A percentile compares a stretch with the other conserved stretches of the same genome.
These are phyloP conservation scores for Alternaria panax DNA, from an alignment of 2,329 filamentous ascomycete species.

Conservation along the genomic window DNA sequence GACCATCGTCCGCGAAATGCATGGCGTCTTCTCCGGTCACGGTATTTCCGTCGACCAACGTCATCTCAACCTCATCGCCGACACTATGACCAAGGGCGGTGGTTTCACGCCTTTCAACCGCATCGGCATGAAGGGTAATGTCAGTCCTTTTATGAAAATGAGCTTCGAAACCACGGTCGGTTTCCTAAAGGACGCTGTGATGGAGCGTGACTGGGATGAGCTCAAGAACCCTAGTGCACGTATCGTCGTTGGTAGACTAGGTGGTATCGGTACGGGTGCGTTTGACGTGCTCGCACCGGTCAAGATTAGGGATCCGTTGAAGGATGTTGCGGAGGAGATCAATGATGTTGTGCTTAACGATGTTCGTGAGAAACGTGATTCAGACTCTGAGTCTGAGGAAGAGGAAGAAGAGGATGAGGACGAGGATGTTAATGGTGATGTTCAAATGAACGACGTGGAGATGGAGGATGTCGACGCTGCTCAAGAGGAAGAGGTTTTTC, in stretches of 20 bases:
- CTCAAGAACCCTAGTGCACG: conserved; percentile 83
- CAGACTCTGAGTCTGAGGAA: conserved; percentile 16
- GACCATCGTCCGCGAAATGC: conserved; percentile 86
- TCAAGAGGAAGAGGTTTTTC: conserved; percentile 1
- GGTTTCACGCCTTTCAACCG: conserved; percentile 92
- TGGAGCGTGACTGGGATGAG: conserved; percentile 90
- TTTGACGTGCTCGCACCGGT: conserved; percentile 77
- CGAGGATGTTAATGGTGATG: conserved; percentile 13
- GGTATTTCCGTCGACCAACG: conserved; percentile 90
- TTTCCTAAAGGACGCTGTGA: conserved; percentile 89
- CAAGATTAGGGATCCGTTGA: conserved; percentile 38
- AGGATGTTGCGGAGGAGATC: conserved; percentile 18
- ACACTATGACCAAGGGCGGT: conserved; percentile 96
- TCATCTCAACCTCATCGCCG: conserved; percentile 93
- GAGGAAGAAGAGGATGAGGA: conserved; percentile 24
- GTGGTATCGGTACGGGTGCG: conserved; percentile 84
- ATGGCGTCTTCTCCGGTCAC: conserved; percentile 85
- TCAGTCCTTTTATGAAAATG: conserved; percentile 97
- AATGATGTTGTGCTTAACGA: conserved; percentile 21
- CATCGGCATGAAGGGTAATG: conserved; percentile 82
- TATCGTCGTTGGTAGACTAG: conserved; percentile 84
- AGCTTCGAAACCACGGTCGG: conserved; percentile 97
- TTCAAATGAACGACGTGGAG: conserved; percentile 23
- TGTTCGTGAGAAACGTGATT: conserved; percentile 10
- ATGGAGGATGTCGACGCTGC: conserved; percentile 12